Base-by-base conservation (phyloP, 352 stramenopile species). In the Blastocystis sp. region DNA sequence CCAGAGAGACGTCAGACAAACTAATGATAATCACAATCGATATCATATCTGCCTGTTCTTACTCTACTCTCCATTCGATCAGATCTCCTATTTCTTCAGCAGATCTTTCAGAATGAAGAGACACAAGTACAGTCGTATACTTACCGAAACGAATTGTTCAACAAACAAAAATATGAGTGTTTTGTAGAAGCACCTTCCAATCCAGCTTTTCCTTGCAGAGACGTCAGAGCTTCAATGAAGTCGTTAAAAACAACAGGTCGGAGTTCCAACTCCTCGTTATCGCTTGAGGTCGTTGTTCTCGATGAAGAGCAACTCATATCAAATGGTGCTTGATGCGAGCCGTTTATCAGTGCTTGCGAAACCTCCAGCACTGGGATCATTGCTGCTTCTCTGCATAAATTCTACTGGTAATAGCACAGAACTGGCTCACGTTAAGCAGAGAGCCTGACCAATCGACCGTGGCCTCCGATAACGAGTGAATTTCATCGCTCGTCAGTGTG, bases 21-120 rank as follows among this genome's bases (percentile, higher is more conserved):
- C 73, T 66, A 84, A 84, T 84, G 73, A 68, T 47, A 69, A 84
- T 84, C 73, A 84, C 41, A 62, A n/a, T 23, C 15, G 45, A 84
- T 68, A 26, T 68, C 70, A 68, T 50, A 66, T 45, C 29, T 55
- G 47, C 73, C 73, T 56, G 45, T 8, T 15, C 15, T 45, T 64
- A 18, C 47, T 45, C 41, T 80, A 29, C 70, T 45, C 70, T 80
- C 70, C 15, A 41, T 11, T n/a, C 64, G 5, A 13, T 55, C n/a
- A 15, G 23, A 59, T n/a, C 50, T n/a, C 11, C 50, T n/a, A 59
- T n/a, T 59, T 59, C 50, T 59, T n/a, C 11, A 59, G 11, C 2
- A n/a, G 50, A 34, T 34, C 29, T 34, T 34, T 34, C 29, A 34
- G 29, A 34, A 34, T 34, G 29, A 1, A 34, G 29, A 34, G 29